phyloP scores from a whole-genome alignment of 495 filamentous ascomycete species.

The Penicillium soppii region DNA sequence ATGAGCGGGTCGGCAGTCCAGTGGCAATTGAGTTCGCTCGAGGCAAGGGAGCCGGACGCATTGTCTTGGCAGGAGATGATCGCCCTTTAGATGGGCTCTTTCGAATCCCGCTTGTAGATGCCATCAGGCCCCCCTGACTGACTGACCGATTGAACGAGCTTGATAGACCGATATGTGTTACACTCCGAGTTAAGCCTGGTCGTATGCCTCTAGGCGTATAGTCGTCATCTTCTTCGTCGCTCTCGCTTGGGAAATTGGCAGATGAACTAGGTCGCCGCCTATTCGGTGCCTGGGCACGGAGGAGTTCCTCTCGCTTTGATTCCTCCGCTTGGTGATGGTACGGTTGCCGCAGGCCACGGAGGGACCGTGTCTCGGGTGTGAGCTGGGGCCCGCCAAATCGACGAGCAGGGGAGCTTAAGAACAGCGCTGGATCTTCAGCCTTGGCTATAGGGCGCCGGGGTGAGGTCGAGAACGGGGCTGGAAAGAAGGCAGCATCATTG shows the following conservation, averaged over 20 bases:
- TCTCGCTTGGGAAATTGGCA: conserved; percentile 21
- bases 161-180: conserved; percentile 43
- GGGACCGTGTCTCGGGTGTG: conserved; percentile 29
- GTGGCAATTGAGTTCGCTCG: conserved; percentile 34
- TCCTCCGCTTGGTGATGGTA: conserved; percentile 61
- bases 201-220: conserved; percentile 44
- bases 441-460: conserved; percentile 40
- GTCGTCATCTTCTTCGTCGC: conserved; percentile 42
- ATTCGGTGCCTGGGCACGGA: conserved; percentile 29
- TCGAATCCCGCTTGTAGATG: conserved; percentile 39
- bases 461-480: conserved; percentile 48
- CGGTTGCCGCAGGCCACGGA: conserved; percentile 43
- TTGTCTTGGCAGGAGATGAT: conserved; percentile 37
- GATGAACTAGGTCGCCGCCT: conserved; percentile 9
- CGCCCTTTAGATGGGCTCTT: conserved; percentile 48
- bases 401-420: conserved; percentile 53
- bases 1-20: conserved; percentile 34
- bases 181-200: conserved; percentile 59
- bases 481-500: conserved; percentile 44
- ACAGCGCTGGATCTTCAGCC: conserved; percentile 54
- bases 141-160: conserved; percentile 28
- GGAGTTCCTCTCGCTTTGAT: conserved; percentile 53
- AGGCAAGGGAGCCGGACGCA: conserved; percentile 29
- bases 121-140: conserved; percentile 31
- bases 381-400: conserved; percentile 46